Base-by-base conservation (phyloP, 805 yeast species). In the Clavispora vitiphila region DNA sequence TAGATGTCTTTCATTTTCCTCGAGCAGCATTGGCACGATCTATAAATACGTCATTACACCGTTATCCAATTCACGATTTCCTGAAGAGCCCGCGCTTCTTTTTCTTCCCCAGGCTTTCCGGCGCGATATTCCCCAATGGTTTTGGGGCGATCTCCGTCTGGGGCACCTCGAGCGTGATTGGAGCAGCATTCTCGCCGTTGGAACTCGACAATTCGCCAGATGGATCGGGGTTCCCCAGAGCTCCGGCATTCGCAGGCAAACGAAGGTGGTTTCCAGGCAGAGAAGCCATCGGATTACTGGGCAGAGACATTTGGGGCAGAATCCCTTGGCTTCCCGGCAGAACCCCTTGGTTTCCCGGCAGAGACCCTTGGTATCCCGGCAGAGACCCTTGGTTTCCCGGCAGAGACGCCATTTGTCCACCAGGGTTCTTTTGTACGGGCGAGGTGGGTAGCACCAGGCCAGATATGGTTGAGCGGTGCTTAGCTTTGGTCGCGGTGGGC, bases 41-140 rank as follows among this genome's bases (percentile, higher is more conserved):
- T 26, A 26, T 26, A 26, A 26, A 26, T 26, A 26, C 5, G 7
- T 7, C 10, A n/a, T n/a, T n/a, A n/a, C 18, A 9, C 15, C n/a
- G 8, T n/a, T 5, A 14, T n/a, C 14, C 14, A n/a, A 10, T 8
- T 21, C 15, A 34, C 5, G 24, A 24, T 18, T 46, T 43, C 23
- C 43, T 41, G 18, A 65, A 59, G 2, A 65, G 44, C 4, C 69
- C 68, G 22, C 48, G 50, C 46, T 61, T 61, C 48, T 58, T 58
- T 46, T 58, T 61, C 44, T 57, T 54, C 14, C 48, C 47, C 9
- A 48, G 50, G 8, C 38, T 41, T 1, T 56, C 42, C 2, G 50
- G 41, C 3, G 60, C 48, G n/a, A 60, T 51, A 1, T 45, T 54
- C 2, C 68, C 69, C 34, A 63, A 52, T 14, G 70, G 69, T 34